Evolutionary conservation across 192 early-diverging fungal genomes (phyloP).

Genomic region (Mortierella antarctica): DNA sequence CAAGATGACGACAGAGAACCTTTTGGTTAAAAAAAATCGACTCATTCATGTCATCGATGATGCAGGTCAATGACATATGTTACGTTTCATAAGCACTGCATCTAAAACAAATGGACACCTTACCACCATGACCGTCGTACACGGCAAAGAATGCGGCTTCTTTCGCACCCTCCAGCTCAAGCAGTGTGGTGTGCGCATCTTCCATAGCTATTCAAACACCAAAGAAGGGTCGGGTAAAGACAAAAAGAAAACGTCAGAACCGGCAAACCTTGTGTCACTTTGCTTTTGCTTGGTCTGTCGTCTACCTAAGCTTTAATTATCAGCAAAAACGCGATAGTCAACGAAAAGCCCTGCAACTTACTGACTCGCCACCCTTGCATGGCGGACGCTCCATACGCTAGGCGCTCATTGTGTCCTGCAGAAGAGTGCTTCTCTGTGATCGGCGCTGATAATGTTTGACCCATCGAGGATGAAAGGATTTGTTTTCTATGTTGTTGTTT

Average conservation of each 20-base stretch:
- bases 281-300: no score
- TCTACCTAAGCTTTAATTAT: no score
- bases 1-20: neutral
- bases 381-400: conserved; percentile 85
- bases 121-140: conserved; percentile 95
- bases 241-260: neutral
- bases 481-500: conserved; percentile 1
- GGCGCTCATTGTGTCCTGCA: conserved; percentile 74
- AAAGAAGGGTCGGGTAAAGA: neutral
- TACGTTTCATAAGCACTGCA: neutral
- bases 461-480: conserved; percentile 67
- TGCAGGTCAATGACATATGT: neutral
- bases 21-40: neutral
- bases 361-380: conserved; percentile 99
- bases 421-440: conserved; percentile 90
- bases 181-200: conserved; percentile 93
- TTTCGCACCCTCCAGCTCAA: conserved; percentile 74
- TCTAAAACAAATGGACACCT: conserved; percentile 8
- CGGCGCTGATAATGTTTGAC: conserved; percentile 96
- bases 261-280: no score
- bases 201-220: conserved; percentile 82
- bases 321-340: neutral
- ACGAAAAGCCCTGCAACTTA: conserved; percentile 61
- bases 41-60: neutral
- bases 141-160: conserved; percentile 92